phyloP scores from a whole-genome alignment of 129 eudicot species.

The Arctium minus region DNA sequence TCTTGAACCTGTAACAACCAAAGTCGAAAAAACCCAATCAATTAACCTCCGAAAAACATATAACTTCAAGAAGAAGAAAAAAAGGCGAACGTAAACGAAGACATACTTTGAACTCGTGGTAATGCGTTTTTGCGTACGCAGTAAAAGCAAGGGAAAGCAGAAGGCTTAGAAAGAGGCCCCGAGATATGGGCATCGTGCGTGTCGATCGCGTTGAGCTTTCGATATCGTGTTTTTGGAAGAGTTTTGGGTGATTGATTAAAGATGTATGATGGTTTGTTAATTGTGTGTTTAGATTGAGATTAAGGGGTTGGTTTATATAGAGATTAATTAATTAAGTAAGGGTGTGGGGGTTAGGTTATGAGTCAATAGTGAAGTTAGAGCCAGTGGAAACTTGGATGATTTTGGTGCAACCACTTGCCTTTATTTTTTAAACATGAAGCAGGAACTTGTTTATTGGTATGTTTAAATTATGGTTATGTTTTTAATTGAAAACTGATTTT shows the following conservation, averaged over 20 bases:
- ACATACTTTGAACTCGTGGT: constrained; percentile 53
- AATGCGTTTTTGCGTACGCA: constrained; percentile 39
- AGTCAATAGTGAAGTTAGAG: constrained; percentile 42
- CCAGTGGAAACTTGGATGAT: constrained; percentile 22
- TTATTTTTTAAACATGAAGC: constrained; percentile 10
- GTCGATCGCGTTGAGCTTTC: not conserved
- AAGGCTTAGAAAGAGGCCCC: constrained; percentile 20
- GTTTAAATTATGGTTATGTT: not conserved
- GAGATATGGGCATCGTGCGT: constrained; percentile 18
- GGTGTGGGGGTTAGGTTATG: constrained; percentile 27
- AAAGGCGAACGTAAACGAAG: not conserved
- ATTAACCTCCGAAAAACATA: not conserved
- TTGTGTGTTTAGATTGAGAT: constrained; percentile 20
- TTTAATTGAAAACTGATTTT: not conserved
- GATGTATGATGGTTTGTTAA: constrained; percentile 14
- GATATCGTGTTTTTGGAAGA: not conserved
- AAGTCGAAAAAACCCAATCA: not conserved
- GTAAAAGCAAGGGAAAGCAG: constrained; percentile 33
- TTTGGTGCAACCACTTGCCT: constrained; percentile 40
- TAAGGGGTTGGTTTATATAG: constrained; percentile 27
- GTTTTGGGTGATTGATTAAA: not conserved
- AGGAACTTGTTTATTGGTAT: constrained; percentile 4
- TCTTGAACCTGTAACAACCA: constrained; percentile 56
- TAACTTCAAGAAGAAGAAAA: not conserved
- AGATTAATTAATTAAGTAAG: not conserved